Conservation (phyloP, 2,329 filamentous ascomycete species). For the Bipolaris oryzae region DNA sequence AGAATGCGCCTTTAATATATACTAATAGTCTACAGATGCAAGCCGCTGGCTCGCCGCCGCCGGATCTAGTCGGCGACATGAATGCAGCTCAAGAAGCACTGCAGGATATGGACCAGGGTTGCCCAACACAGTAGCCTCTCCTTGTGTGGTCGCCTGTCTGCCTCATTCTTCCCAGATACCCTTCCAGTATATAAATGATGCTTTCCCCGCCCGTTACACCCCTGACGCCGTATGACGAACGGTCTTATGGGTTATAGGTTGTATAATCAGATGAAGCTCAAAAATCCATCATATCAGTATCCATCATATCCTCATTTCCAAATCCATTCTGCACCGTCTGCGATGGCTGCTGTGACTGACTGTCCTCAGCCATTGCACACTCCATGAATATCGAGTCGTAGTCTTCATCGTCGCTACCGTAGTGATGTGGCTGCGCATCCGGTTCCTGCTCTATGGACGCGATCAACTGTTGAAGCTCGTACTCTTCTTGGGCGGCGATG, state of each 20-base stretch:
- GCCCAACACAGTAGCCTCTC: slow-evolving; percentile 63
- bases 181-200: slow-evolving; percentile 18
- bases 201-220: neutral
- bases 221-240: neutral
- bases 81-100: slow-evolving; percentile 75
- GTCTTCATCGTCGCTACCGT: slow-evolving; percentile 64
- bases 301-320: slow-evolving; percentile 43
- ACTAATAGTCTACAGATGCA: slow-evolving; percentile 74
- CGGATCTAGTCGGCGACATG: slow-evolving; percentile 90
- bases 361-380: slow-evolving; percentile 54
- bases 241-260: too few relatives aligned
- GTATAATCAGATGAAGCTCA: slow-evolving; percentile 11
- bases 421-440: slow-evolving; percentile 37
- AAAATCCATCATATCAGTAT: slow-evolving; percentile 43
- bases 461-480: slow-evolving; percentile 54
- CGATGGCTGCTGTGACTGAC: slow-evolving; percentile 46
- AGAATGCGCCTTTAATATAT: neutral
- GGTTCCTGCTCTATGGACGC: slow-evolving; percentile 49
- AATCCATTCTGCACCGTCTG: slow-evolving; percentile 5
- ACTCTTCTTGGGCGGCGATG: slow-evolving; percentile 51
- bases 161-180: slow-evolving; percentile 31
- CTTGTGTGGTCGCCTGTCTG: slow-evolving; percentile 4
- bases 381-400: slow-evolving; percentile 71
- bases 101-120: slow-evolving; percentile 63
- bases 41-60: slow-evolving; percentile 86